A percentile compares a stretch with the other conserved stretches of the same genome.
phyloP scores from a whole-genome alignment of 352 stramenopile species.

The Elongisporangium anandrum region DNA sequence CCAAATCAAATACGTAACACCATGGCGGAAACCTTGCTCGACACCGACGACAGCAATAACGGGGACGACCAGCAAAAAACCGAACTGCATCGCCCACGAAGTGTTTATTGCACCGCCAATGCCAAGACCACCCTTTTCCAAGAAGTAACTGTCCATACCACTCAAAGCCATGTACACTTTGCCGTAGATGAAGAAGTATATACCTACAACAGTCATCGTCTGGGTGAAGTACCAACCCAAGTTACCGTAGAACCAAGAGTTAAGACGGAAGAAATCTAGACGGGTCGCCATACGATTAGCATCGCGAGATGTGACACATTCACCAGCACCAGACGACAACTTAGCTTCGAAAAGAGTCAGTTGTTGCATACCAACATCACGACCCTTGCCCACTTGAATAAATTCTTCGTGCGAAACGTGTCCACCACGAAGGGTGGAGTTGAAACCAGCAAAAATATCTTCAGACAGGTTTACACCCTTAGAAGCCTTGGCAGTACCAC shows the following conservation, averaged over 20 bases:
- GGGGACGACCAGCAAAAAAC: constrained; percentile 92
- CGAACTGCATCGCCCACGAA: constrained; percentile 91
- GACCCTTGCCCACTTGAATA: constrained; percentile 88
- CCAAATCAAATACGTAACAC: constrained; percentile 82
- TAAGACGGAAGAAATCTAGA: constrained; percentile 93
- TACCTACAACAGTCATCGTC: constrained; percentile 18
- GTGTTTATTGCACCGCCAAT: constrained; percentile 91
- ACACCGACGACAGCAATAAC: constrained; percentile 93
- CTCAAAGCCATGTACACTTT: constrained; percentile 22
- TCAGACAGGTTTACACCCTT: constrained; percentile 62
- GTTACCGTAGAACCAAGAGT: constrained; percentile 63
- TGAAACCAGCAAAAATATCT: constrained; percentile 71
- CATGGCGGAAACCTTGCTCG: constrained; percentile 90
- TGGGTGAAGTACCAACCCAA: constrained; percentile 24
- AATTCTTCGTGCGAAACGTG: constrained; percentile 55
- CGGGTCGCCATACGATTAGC: constrained; percentile 89
- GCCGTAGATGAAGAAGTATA: constrained; percentile 28
- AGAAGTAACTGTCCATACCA: constrained; percentile 37
- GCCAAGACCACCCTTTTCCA: constrained; percentile 85
- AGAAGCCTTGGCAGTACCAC: constrained; percentile 50
- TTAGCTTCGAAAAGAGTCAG: constrained; percentile 97
- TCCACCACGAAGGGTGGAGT: constrained; percentile 49
- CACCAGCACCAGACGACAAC: constrained; percentile 91
- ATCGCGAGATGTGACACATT: constrained; percentile 94
- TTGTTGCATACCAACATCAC: constrained; percentile 96